These are phyloP conservation scores for Penicillium bialowiezense DNA, from an alignment of 495 filamentous ascomycete genomes.

Conservation along the genomic window DNA sequence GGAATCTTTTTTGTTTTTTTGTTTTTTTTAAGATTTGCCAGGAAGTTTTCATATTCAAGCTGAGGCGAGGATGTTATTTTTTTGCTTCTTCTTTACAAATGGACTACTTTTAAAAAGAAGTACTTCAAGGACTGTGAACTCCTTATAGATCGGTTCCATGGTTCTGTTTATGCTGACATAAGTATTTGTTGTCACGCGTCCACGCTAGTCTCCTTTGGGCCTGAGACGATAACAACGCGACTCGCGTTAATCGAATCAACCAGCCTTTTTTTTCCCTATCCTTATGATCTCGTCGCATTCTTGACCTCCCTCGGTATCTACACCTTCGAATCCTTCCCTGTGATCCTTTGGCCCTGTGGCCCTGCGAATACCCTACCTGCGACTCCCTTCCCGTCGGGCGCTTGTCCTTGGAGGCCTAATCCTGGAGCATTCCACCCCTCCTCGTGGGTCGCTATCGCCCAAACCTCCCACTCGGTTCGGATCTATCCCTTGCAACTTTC, in stretches of 20 bases:
- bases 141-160: neutral
- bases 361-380: constrained; percentile 3
- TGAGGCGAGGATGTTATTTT: too few relatives aligned
- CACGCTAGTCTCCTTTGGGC: constrained; percentile 23
- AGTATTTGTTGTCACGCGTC: constrained; percentile 31
- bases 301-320: too few relatives aligned
- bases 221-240: constrained; percentile 33
- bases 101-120: too few relatives aligned
- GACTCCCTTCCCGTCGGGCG: neutral
- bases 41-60: too few relatives aligned
- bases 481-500: constrained; percentile 25
- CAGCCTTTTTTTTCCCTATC: constrained; percentile 5
- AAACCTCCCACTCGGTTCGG: constrained; percentile 15
- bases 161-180: constrained; percentile 19
- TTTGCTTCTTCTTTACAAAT: too few relatives aligned
- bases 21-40: neutral
- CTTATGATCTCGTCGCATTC: constrained; percentile 2
- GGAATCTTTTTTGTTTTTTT: neutral
- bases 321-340: too few relatives aligned
- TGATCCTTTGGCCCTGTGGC: too few relatives aligned
- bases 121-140: too few relatives aligned
- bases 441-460: constrained; percentile 21
- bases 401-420: neutral
- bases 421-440: constrained; percentile 8
- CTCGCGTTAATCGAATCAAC: constrained; percentile 22